Conservation (phyloP, 176 grass and related monocot genomes). For the Triticum urartu region DNA sequence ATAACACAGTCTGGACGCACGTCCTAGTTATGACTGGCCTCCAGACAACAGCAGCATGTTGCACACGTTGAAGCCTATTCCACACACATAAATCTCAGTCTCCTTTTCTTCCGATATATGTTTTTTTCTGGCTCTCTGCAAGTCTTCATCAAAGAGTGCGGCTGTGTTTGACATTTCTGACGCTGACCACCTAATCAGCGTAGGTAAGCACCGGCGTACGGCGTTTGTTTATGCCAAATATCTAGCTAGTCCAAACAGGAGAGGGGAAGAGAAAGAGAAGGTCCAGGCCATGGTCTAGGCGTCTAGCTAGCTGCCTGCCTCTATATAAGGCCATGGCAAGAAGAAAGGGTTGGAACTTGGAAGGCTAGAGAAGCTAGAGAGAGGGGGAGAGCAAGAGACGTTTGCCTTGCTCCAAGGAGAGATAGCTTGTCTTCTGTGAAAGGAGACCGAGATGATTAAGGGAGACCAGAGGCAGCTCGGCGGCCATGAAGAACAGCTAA, state of each 20-base stretch:
- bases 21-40: constrained; percentile 1
- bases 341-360: background rate
- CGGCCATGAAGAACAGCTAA: constrained; percentile 9
- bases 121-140: background rate
- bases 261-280: constrained; percentile 13
- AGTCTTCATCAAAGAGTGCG: constrained; percentile 46
- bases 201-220: constrained; percentile 59
- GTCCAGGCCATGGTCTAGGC: constrained; percentile 19
- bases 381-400: constrained; percentile 4
- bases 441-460: constrained; percentile 28
- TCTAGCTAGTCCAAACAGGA: constrained; percentile 38
- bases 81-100: constrained; percentile 41
- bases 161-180: constrained; percentile 60
- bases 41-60: constrained; percentile 52
- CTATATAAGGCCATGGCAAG: constrained; percentile 22
- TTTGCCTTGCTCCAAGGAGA: background rate
- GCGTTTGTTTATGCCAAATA: constrained; percentile 45
- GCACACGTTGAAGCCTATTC: constrained; percentile 57
- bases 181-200: constrained; percentile 43
- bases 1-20: constrained; percentile 21
- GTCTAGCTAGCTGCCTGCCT: background rate
- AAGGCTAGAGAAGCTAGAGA: constrained; percentile 5
- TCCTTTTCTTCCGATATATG: background rate
- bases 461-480: constrained; percentile 19
- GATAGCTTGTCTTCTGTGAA: background rate